These are phyloP conservation scores for Lyophyllum atratum DNA, from an alignment of 768 basidiomycete genomes.

Conservation along the genomic window DNA sequence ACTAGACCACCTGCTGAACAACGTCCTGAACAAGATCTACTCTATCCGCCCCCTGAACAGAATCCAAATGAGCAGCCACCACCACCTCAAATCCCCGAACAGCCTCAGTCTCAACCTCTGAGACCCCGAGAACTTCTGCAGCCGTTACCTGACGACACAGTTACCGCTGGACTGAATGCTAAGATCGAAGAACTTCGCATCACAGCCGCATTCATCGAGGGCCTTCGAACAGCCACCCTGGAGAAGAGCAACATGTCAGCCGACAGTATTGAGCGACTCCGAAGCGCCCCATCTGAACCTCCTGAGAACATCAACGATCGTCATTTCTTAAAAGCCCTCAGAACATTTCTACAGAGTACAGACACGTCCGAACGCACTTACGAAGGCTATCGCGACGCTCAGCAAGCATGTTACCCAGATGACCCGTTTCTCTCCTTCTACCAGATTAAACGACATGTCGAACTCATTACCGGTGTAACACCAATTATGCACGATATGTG, in stretches of 20 bases:
- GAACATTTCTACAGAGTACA: slow-evolving; percentile 14
- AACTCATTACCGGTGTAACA: slow-evolving; percentile 33
- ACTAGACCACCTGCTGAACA: too few species aligned
- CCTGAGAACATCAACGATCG: slow-evolving; percentile 18
- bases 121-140: too few species aligned
- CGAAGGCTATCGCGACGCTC: slow-evolving; percentile 12
- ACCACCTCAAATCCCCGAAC: too few species aligned
- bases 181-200: slow-evolving; percentile 1
- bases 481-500: slow-evolving; percentile 45
- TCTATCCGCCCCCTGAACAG: too few species aligned
- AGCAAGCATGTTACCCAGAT: slow-evolving; percentile 23
- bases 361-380: slow-evolving; percentile 19
- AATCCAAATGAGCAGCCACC: background rate
- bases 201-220: slow-evolving; percentile 20
- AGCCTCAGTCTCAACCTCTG: too few species aligned
- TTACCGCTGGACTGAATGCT: background rate
- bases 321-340: slow-evolving; percentile 15
- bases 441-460: slow-evolving; percentile 24
- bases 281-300: slow-evolving; percentile 20
- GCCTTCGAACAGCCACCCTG: slow-evolving; percentile 23
- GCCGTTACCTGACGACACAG: background rate
- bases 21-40: too few species aligned
- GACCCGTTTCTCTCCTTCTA: slow-evolving; percentile 28
- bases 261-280: slow-evolving; percentile 22
- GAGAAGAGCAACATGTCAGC: slow-evolving; percentile 23